A percentile compares a stretch with the other conserved stretches of the same genome.
These are phyloP conservation scores for Albatrellus ellisii DNA, from an alignment of 768 basidiomycete species.

Conservation along the genomic window DNA sequence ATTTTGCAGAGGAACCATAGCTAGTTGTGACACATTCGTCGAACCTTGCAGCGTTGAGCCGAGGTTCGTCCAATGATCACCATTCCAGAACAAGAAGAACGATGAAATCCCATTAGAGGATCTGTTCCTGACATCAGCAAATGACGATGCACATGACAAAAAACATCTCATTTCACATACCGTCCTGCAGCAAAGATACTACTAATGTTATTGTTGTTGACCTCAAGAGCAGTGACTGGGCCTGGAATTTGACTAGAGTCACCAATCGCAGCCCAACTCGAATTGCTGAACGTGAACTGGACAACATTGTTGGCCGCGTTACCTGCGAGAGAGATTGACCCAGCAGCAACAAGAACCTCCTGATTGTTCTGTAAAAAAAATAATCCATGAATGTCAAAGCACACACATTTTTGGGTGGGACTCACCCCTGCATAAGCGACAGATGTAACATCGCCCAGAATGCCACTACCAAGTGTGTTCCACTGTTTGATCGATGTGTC, in stretches of 20 bases:
- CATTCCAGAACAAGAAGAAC: conserved; percentile 82
- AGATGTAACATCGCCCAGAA: conserved; percentile 69
- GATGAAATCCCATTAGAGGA: conserved; percentile 45
- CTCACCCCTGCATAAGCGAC: conserved; percentile 76
- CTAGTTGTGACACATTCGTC: conserved; percentile 67
- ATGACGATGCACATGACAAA: neutral
- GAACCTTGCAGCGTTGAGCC: conserved; percentile 41
- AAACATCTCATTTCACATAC: conserved; percentile 35
- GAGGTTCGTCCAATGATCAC: conserved; percentile 55
- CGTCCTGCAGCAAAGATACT: conserved; percentile 88
- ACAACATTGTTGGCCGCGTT: conserved; percentile 61
- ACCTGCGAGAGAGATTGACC: conserved; percentile 58
- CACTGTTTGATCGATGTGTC: conserved; percentile 62
- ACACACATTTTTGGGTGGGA: conserved; percentile 9
- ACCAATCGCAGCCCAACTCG: conserved; percentile 65
- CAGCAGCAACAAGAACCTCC: conserved; percentile 65
- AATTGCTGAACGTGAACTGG: conserved; percentile 55
- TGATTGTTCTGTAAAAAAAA: conserved; percentile 36
- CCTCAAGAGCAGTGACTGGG: conserved; percentile 79
- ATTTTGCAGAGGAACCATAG: conserved; percentile 80
- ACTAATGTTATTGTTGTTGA: conserved; percentile 66
- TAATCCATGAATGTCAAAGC: conserved; percentile 8
- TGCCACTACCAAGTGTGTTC: conserved; percentile 66
- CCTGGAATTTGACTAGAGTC: conserved; percentile 56
- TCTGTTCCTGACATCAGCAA: conserved; percentile 19